Base-by-base conservation (phyloP, 345 rosid species). In the Populus davidiana region DNA sequence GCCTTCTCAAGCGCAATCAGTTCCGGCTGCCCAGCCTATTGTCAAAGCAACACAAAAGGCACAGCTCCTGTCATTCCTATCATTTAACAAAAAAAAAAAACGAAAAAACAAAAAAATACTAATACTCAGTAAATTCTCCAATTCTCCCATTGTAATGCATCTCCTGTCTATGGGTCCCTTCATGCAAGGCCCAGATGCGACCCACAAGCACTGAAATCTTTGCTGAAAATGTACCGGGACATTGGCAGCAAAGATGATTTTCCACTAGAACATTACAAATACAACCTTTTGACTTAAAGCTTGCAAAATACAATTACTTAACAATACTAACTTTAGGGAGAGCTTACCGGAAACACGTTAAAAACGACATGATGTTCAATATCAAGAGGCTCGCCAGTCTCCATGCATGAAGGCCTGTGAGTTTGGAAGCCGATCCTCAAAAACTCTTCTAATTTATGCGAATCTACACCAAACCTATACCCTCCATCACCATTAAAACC, bases 401-500 rank as follows among this genome's bases (percentile, higher is more conserved):
- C 93, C 71, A 89, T 83, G 75, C 98, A 91, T 1, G 90, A 87
- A 10, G 99, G 98, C 70, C 99, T 84, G 80, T 96, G 97, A 2
- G 91, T 70, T 20, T 91, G 89, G 82, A 92, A 94, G 82, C 98
- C 86, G 43, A 88, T 87, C 84, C 81, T 87, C 62, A 96, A 83
- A 83, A 94, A 86, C 88, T 90, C 97, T 80, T 92, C 97, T 77
- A 96, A 78, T 81, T 91, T 94, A 50, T 88, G 94, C 52, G 92
- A 76, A 81, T 92, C 92, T 75, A 91, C 14, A 0, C 78, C 49
- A 81, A 83, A 94, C 77, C 99, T 86, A 77, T 94, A 96, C 36
- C 99, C 97, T 66, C 98, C 98, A 73, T 94, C 98, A 29, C 97
- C 97, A 71, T 78, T 90, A 69, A 96, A 82, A 71, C 99, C 99